Percentiles rank a stretch among this genome's conserved stretches.
These are phyloP conservation scores for Colletotrichum australisinense DNA, from an alignment of 2,329 filamentous ascomycete genomes.

Conservation along the genomic window DNA sequence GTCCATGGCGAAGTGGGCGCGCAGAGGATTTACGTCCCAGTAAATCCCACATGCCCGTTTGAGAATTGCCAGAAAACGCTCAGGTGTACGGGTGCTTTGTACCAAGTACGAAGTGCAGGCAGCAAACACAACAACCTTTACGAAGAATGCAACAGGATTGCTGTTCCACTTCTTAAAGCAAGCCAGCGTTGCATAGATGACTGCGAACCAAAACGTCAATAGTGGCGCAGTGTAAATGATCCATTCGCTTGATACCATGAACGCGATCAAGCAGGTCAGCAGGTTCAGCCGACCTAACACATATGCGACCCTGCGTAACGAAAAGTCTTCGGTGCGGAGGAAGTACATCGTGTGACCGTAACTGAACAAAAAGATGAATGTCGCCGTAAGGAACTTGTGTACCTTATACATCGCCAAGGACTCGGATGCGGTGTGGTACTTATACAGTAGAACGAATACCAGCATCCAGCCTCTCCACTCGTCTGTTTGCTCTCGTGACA, in stretches of 20 bases:
- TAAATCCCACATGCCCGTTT: constrained; percentile 52
- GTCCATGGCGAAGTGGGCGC: constrained; percentile 63
- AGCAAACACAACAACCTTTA: constrained; percentile 60
- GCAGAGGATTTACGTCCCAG: constrained; percentile 61
- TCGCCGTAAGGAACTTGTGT: constrained; percentile 63
- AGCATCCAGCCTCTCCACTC: constrained; percentile 78
- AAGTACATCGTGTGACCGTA: constrained; percentile 72
- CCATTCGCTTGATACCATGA: constrained; percentile 66
- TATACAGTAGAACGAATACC: constrained; percentile 62
- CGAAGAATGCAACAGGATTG: constrained; percentile 52
- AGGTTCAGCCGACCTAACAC: constrained; percentile 67
- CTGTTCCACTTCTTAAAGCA: constrained; percentile 55
- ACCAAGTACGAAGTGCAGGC: constrained; percentile 40
- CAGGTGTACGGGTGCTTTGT: constrained; percentile 19
- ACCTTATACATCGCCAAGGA: constrained; percentile 64
- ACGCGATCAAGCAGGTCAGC: constrained; percentile 63
- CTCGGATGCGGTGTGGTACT: constrained; percentile 64
- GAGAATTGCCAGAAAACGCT: constrained; percentile 22
- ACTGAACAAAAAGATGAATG: constrained; percentile 72
- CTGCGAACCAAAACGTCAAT: constrained; percentile 71
- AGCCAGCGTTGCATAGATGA: constrained; percentile 64
- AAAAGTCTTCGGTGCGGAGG: constrained; percentile 66
- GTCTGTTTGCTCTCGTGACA: constrained; percentile 68
- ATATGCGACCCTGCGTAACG: constrained; percentile 59
- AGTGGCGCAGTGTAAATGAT: constrained; percentile 67